A percentile compares a stretch with the other conserved stretches of the same genome.
Evolutionary conservation across 331 rosid genomes (phyloP).

Genomic region (Erythrophleum ivorense): DNA sequence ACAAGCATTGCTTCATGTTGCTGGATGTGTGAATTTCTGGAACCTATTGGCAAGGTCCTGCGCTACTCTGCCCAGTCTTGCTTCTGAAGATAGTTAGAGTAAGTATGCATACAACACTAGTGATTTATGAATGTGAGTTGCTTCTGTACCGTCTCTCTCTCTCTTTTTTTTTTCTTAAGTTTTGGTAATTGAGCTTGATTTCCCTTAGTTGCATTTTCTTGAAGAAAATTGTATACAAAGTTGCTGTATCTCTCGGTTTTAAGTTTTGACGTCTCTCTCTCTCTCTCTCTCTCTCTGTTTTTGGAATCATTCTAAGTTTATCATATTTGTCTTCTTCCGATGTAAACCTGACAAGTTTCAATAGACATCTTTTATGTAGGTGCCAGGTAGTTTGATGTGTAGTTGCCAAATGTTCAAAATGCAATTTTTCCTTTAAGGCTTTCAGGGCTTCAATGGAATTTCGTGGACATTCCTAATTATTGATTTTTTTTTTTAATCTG

Average conservation of each 20-base stretch:
- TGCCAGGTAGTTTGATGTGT: slow-evolving; percentile 51
- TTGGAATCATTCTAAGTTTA: slow-evolving; percentile 8
- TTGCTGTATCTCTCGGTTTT: slow-evolving; percentile 24
- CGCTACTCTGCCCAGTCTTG: slow-evolving; percentile 26
- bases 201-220: slow-evolving; percentile 21
- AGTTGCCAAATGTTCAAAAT: slow-evolving; percentile 49
- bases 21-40: slow-evolving; percentile 41
- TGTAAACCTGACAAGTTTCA: slow-evolving; percentile 53
- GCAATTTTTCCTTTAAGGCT: slow-evolving; percentile 43
- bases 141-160: slow-evolving; percentile 10
- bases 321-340: slow-evolving; percentile 47
- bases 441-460: slow-evolving; percentile 39
- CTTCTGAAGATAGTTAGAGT: slow-evolving; percentile 33
- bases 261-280: neutral
- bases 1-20: slow-evolving; percentile 37
- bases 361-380: slow-evolving; percentile 32
- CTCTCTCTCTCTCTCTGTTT: neutral
- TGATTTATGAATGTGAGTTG: slow-evolving; percentile 12
- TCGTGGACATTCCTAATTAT: slow-evolving; percentile 34
- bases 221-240: neutral
- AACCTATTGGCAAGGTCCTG: slow-evolving; percentile 31
- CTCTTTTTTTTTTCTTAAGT: slow-evolving; percentile 25
- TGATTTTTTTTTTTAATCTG: slow-evolving; percentile 1
- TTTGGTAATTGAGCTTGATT: slow-evolving; percentile 15
- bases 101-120: slow-evolving; percentile 28